Conservation (phyloP, 108 stramenopile species). For the Thalassiosira profunda region DNA sequence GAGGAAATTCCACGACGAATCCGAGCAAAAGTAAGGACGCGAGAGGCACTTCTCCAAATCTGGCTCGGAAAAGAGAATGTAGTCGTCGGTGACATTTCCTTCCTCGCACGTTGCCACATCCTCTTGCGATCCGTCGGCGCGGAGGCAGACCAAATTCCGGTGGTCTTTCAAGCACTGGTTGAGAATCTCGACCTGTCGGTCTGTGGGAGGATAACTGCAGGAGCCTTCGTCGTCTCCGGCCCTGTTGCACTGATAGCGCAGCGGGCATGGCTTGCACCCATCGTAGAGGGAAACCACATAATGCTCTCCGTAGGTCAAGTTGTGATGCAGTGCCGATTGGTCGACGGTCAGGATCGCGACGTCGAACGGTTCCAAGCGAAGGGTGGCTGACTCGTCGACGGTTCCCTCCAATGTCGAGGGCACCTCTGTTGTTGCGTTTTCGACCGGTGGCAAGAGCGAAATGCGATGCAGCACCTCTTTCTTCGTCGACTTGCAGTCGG, state of each 20-base stretch:
- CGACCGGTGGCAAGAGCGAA: slow-evolving; percentile 13
- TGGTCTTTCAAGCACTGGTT: slow-evolving; percentile 53
- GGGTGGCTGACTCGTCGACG: slow-evolving; percentile 41
- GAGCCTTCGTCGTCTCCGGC: slow-evolving; percentile 5
- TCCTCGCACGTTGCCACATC: slow-evolving; percentile 31
- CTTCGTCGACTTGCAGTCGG: slow-evolving; percentile 59
- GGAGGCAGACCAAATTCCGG: slow-evolving; percentile 49
- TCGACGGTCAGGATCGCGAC: slow-evolving; percentile 78
- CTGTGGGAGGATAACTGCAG: slow-evolving; percentile 29
- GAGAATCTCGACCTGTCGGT: slow-evolving; percentile 30
- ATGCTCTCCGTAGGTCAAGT: slow-evolving; percentile 85
- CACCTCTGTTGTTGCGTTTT: not conserved
- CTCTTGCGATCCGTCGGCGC: slow-evolving; percentile 38
- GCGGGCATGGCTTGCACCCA: slow-evolving; percentile 89
- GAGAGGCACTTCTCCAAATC: slow-evolving; percentile 59
- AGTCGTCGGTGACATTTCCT: slow-evolving; percentile 16
- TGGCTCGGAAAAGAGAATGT: slow-evolving; percentile 49
- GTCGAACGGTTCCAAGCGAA: slow-evolving; percentile 64
- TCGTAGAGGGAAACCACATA: slow-evolving; percentile 76
- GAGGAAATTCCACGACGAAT: slow-evolving; percentile 51
- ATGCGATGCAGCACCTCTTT: slow-evolving; percentile 46
- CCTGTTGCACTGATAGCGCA: slow-evolving; percentile 74
- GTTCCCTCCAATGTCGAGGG: slow-evolving; percentile 32
- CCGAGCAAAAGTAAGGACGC: slow-evolving; percentile 74
- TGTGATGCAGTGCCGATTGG: slow-evolving; percentile 54